A percentile compares a stretch with the other conserved stretches of the same genome.
These are phyloP conservation scores for Hyaloperonospora brassicae DNA, from an alignment of 352 stramenopile species.

Conservation along the genomic window DNA sequence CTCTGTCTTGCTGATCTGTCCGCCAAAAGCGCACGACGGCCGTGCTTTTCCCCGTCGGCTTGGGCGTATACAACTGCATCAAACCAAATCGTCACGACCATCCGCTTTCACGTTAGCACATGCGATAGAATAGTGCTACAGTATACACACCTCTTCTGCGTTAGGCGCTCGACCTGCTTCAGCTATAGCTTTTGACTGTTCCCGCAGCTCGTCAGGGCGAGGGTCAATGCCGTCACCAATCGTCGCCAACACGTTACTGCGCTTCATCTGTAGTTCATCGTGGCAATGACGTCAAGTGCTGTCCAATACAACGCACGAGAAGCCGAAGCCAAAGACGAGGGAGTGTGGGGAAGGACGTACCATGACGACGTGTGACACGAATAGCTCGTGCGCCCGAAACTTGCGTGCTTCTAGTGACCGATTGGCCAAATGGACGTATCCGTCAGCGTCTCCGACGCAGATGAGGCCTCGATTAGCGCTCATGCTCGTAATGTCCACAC, in stretches of 20 bases:
- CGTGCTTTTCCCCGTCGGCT: conserved; percentile 56
- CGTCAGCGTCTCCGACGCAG: conserved; percentile 74
- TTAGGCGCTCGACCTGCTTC: conserved; percentile 55
- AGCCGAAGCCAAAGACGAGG: not conserved
- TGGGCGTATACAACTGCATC: conserved; percentile 52
- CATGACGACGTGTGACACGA: conserved; percentile 86
- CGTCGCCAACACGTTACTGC: conserved; percentile 80
- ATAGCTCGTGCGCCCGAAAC: conserved; percentile 80
- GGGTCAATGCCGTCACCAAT: conserved; percentile 83
- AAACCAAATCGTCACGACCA: conserved; percentile 2
- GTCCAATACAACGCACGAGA: not conserved
- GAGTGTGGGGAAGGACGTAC: conserved; percentile 21
- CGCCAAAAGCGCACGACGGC: conserved; percentile 80
- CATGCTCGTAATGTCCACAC: conserved; percentile 81
- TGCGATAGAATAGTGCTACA: not conserved
- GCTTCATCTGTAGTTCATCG: conserved; percentile 58
- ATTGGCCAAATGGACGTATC: conserved; percentile 79
- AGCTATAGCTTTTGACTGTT: conserved; percentile 72
- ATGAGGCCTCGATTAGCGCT: conserved; percentile 82
- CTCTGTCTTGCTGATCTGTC: conserved; percentile 82
- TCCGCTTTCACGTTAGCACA: not conserved
- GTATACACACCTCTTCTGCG: conserved; percentile 40
- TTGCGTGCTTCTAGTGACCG: conserved; percentile 73
- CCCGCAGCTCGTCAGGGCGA: conserved; percentile 59
- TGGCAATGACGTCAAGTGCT: not conserved